Percentiles rank a stretch among this genome's conserved stretches.
phyloP scores from a whole-genome alignment of 768 basidiomycete genomes.

The Rhizopogon roseolus region DNA sequence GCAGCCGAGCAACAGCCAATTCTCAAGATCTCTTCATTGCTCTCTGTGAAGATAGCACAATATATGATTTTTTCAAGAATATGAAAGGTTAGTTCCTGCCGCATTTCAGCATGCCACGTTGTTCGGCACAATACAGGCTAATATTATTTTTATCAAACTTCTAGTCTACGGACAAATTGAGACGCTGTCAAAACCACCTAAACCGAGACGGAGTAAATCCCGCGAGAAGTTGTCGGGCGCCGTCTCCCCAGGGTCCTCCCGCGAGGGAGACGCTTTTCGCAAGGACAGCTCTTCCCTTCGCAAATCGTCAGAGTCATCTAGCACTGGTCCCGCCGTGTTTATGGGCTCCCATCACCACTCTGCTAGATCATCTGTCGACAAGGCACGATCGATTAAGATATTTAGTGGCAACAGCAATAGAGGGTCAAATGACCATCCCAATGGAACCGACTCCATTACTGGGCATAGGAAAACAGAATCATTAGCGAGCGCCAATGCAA shows the following conservation, averaged over 20 bases:
- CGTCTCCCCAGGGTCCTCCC: constrained; percentile 32
- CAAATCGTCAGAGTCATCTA: constrained; percentile 36
- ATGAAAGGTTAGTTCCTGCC: constrained; percentile 65
- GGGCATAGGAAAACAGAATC: constrained; percentile 56
- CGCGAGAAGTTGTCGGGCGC: constrained; percentile 47
- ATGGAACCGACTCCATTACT: constrained; percentile 37
- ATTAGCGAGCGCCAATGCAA: constrained; percentile 44
- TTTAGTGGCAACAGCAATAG: constrained; percentile 36
- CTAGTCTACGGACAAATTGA: constrained; percentile 81
- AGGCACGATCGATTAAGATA: constrained; percentile 56
- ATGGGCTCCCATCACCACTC: constrained; percentile 15
- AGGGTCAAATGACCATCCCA: constrained; percentile 33
- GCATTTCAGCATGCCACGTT: neutral
- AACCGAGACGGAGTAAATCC: constrained; percentile 66
- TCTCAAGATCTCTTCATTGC: constrained; percentile 82
- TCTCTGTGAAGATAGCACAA: constrained; percentile 83
- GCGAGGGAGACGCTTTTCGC: constrained; percentile 17
- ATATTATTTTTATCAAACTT: constrained; percentile 13
- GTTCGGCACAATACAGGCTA: constrained; percentile 10
- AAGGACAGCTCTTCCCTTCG: constrained; percentile 21
- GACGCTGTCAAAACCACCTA: constrained; percentile 51
- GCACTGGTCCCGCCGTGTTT: constrained; percentile 8
- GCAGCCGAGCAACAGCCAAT: constrained; percentile 70
- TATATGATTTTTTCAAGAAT: constrained; percentile 79
- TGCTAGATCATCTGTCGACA: constrained; percentile 61